These are phyloP conservation scores for Bruguiera parviflora DNA, from an alignment of 345 rosid species.

Conservation along the genomic window DNA sequence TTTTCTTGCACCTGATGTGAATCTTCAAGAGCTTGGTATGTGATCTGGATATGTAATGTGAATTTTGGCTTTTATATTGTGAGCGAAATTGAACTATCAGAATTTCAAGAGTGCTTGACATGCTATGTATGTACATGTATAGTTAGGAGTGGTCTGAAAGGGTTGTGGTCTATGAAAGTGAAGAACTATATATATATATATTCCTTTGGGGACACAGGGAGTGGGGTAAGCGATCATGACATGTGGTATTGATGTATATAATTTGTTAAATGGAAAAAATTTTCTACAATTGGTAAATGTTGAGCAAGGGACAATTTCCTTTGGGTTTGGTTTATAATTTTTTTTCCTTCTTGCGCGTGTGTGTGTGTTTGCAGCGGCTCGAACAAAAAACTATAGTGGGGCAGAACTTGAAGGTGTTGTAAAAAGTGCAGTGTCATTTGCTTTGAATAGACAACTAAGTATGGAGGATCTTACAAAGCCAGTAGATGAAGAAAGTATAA, in stretches of 20 bases:
- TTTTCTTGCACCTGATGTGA: conserved; percentile 81
- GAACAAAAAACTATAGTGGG: conserved; percentile 95
- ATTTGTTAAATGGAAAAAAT: too few relatives aligned
- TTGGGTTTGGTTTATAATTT: background rate
- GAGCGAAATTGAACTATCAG: background rate
- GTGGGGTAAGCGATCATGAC: too few relatives aligned
- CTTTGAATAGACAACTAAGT: conserved; percentile 88
- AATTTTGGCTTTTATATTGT: background rate
- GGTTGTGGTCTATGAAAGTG: too few relatives aligned
- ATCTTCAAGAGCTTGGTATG: conserved; percentile 88
- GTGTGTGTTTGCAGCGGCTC: conserved; percentile 66
- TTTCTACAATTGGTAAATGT: too few relatives aligned
- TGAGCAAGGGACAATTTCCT: too few relatives aligned
- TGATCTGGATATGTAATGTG: background rate
- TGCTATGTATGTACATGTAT: too few relatives aligned
- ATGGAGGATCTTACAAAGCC: conserved; percentile 96
- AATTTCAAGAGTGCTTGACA: background rate
- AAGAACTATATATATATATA: too few relatives aligned
- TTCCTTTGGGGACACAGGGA: too few relatives aligned
- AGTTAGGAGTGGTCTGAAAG: too few relatives aligned
- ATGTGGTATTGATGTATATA: too few relatives aligned
- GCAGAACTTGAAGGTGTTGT: conserved; percentile 99
- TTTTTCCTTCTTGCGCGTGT: background rate
- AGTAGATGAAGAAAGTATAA: conserved; percentile 93
- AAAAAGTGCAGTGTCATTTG: conserved; percentile 97